phyloP scores from a whole-genome alignment of 176 grass and related monocot genomes.

The Aegilops sharonensis region DNA sequence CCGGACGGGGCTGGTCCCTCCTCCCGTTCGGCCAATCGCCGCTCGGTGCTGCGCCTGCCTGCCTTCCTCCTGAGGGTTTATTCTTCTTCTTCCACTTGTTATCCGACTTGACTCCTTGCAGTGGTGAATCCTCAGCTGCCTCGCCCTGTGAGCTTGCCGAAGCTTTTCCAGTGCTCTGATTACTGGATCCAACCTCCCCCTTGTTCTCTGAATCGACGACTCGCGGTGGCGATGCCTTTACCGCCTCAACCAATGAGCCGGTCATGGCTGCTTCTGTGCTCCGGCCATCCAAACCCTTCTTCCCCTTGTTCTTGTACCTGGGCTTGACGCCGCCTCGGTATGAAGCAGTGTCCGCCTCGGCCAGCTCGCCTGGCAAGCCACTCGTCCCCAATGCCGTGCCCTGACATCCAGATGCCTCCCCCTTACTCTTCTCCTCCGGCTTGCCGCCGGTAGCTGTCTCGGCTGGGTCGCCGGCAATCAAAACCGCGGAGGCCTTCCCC shows the following conservation, averaged over 20 bases:
- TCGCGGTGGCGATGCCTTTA: neutral
- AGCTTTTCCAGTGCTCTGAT: neutral
- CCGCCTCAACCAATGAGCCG: neutral
- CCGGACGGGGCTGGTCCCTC: neutral
- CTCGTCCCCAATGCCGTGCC: neutral
- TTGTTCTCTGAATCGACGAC: neutral
- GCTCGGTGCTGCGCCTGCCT: neutral
- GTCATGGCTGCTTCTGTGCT: neutral
- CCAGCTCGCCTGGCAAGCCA: neutral
- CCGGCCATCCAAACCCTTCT: neutral
- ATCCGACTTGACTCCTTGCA: neutral
- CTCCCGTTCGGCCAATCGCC: neutral
- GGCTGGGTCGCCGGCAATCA: neutral
- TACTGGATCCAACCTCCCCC: neutral
- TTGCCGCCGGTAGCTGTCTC: neutral
- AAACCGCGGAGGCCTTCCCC: neutral
- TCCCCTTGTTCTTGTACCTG: neutral
- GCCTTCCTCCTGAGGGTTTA: neutral
- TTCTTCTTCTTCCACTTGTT: neutral
- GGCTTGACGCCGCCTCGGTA: neutral
- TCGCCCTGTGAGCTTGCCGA: neutral
- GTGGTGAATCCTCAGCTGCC: neutral
- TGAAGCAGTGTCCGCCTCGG: neutral
- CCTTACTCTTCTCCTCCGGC: neutral
- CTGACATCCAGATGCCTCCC: neutral